Percentiles rank a stretch among this genome's conserved stretches.
Conservation (phyloP, 2,329 filamentous ascomycete genomes). For the Neonectria neomacrospora region DNA sequence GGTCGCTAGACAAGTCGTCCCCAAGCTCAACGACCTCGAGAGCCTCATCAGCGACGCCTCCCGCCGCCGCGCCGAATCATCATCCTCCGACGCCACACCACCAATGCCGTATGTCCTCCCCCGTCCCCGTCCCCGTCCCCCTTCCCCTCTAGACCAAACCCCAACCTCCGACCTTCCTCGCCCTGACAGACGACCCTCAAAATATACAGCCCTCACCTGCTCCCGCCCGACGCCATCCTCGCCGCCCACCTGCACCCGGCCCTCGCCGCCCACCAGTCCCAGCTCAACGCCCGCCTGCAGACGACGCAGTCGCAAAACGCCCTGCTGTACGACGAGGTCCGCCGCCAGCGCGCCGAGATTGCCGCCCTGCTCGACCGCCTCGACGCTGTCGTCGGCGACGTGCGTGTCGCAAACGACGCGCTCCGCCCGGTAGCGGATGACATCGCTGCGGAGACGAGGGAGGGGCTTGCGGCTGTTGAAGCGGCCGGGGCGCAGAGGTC, state of each 20-base stretch:
- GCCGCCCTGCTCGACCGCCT: slow-evolving; percentile 60
- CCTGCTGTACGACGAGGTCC: slow-evolving; percentile 61
- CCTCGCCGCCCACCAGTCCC: slow-evolving; percentile 63
- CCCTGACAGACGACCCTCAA: slow-evolving; percentile 4
- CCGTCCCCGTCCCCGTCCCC: neutral
- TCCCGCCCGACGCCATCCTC: slow-evolving; percentile 64
- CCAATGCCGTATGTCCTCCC: slow-evolving; percentile 58
- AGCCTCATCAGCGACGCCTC: slow-evolving; percentile 63
- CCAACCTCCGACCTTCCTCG: too few relatives aligned
- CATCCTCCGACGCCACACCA: slow-evolving; percentile 37
- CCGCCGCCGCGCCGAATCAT: slow-evolving; percentile 36
- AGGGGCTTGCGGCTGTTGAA: slow-evolving; percentile 40
- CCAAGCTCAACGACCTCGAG: slow-evolving; percentile 69
- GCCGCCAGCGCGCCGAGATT: slow-evolving; percentile 65
- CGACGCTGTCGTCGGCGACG: slow-evolving; percentile 64
- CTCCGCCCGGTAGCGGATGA: slow-evolving; percentile 60
- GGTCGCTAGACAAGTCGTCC: slow-evolving; percentile 62
- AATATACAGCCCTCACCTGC: slow-evolving; percentile 65
- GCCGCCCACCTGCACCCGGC: slow-evolving; percentile 66
- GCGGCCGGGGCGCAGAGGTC: slow-evolving; percentile 13
- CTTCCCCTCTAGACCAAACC: neutral
- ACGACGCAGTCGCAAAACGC: slow-evolving; percentile 68
- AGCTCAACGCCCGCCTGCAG: slow-evolving; percentile 67
- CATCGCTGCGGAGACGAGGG: slow-evolving; percentile 61
- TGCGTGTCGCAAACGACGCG: slow-evolving; percentile 63